Conservation (phyloP, 768 basidiomycete genomes). For the Mycena latifolia region DNA sequence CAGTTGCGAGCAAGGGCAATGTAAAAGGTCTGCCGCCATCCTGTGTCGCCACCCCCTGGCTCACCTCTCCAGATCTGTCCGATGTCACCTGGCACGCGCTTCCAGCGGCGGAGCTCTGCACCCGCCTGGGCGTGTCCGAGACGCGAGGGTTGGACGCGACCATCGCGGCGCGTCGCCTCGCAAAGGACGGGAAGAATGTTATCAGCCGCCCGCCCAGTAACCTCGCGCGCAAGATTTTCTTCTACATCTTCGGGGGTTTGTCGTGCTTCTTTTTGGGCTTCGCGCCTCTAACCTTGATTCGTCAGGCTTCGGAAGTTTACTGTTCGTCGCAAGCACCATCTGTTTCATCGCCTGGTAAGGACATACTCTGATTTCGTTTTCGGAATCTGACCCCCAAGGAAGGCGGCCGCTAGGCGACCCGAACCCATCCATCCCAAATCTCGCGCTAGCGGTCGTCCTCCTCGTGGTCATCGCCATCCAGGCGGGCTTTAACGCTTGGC, state of each 20-base stretch:
- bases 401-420: slow-evolving; percentile 74
- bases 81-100: slow-evolving; percentile 64
- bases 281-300: neutral
- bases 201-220: slow-evolving; percentile 63
- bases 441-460: slow-evolving; percentile 72
- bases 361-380: too few relatives aligned
- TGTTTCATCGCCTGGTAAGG: slow-evolving; percentile 69
- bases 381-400: too few relatives aligned
- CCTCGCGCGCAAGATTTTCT: slow-evolving; percentile 56
- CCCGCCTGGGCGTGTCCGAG: slow-evolving; percentile 58
- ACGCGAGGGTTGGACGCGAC: slow-evolving; percentile 61
- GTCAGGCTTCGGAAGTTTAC: slow-evolving; percentile 58
- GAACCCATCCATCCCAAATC: slow-evolving; percentile 63
- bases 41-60: neutral
- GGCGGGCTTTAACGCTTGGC: slow-evolving; percentile 61
- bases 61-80: slow-evolving; percentile 47
- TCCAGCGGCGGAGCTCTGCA: slow-evolving; percentile 52
- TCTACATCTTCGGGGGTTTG: slow-evolving; percentile 63
- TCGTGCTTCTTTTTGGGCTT: neutral
- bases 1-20: slow-evolving; percentile 22
- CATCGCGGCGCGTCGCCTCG: slow-evolving; percentile 61
- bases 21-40: slow-evolving; percentile 28
- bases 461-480: slow-evolving; percentile 55
- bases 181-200: slow-evolving; percentile 61
- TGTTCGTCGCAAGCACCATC: slow-evolving; percentile 60